Evolutionary conservation across 768 basidiomycete species (phyloP).

Genomic region (Sarcodon aspratus): DNA sequence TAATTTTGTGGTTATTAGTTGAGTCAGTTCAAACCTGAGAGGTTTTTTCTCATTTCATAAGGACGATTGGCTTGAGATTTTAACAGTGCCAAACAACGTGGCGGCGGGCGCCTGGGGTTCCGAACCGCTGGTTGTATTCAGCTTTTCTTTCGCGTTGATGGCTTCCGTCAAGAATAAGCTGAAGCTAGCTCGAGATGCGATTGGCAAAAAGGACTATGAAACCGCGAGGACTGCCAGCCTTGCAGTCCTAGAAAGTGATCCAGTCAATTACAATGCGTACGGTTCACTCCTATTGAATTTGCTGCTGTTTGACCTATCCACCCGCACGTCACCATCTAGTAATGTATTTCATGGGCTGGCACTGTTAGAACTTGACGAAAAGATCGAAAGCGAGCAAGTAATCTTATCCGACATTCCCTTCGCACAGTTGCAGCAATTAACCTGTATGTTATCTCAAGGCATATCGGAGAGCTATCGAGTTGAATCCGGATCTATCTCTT

Average conservation of each 20-base stretch:
- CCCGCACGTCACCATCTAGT: constrained; percentile 26
- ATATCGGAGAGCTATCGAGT: constrained; percentile 65
- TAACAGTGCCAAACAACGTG: too few species aligned
- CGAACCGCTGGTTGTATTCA: neutral
- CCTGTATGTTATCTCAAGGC: constrained; percentile 35
- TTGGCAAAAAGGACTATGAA: constrained; percentile 65
- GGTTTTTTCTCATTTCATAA: too few species aligned
- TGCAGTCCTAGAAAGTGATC: constrained; percentile 63
- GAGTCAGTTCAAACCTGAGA: too few species aligned
- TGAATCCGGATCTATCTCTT: constrained; percentile 57
- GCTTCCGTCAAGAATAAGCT: constrained; percentile 58
- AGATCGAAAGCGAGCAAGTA: constrained; percentile 80
- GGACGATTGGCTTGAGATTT: too few species aligned
- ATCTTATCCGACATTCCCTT: constrained; percentile 14
- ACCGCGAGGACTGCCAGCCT: constrained; percentile 55
- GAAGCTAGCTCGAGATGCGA: constrained; percentile 66
- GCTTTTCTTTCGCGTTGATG: neutral
- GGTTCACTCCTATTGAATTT: constrained; percentile 14
- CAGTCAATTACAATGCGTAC: constrained; percentile 82
- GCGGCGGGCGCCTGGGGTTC: too few species aligned
- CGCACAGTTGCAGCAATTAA: constrained; percentile 6
- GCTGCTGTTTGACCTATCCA: neutral
- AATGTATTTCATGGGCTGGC: constrained; percentile 82
- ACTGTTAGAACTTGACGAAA: constrained; percentile 59
- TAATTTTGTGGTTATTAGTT: too few species aligned